Evolutionary conservation across 2,329 filamentous ascomycete genomes (phyloP).

Genomic region (Phaeophleospora eucalypticola): DNA sequence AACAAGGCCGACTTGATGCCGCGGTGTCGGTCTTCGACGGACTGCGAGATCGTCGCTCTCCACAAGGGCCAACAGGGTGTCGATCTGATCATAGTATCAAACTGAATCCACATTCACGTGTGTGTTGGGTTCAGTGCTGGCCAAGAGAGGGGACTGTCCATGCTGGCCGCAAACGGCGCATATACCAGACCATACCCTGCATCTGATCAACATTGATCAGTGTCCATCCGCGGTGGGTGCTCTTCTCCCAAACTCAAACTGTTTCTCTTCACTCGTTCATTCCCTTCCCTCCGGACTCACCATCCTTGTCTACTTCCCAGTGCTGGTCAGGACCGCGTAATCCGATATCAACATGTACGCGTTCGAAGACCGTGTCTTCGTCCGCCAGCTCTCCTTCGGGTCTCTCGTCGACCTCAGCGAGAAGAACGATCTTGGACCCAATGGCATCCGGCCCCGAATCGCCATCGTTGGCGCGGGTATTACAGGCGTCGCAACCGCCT

Average conservation of each 20-base stretch:
- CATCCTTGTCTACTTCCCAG: neutral
- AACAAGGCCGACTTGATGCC: neutral
- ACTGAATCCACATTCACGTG: neutral
- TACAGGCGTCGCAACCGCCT: slow-evolving; percentile 71
- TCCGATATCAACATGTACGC: slow-evolving; percentile 3
- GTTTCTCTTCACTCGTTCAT: too few relatives aligned
- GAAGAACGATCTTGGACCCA: slow-evolving; percentile 5
- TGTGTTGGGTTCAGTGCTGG: neutral
- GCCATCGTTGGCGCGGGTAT: slow-evolving; percentile 51
- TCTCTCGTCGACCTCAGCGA: slow-evolving; percentile 15
- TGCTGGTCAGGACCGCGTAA: neutral
- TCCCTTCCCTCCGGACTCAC: neutral
- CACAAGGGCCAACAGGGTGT: neutral
- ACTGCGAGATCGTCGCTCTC: neutral
- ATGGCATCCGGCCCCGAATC: slow-evolving; percentile 50
- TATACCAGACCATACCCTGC: slow-evolving; percentile 2
- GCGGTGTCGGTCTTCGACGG: neutral
- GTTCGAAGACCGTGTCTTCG: slow-evolving; percentile 7
- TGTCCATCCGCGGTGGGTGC: neutral
- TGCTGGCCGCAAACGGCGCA: neutral
- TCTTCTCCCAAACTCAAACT: neutral
- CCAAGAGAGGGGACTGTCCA: neutral
- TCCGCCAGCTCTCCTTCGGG: slow-evolving; percentile 9
- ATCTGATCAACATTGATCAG: slow-evolving; percentile 6
- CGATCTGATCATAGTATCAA: neutral